Evolutionary conservation across 345 rosid species (phyloP), one percentile per base, ranked within the genome.

Genomic region (Syzygium aromaticum): DNA sequence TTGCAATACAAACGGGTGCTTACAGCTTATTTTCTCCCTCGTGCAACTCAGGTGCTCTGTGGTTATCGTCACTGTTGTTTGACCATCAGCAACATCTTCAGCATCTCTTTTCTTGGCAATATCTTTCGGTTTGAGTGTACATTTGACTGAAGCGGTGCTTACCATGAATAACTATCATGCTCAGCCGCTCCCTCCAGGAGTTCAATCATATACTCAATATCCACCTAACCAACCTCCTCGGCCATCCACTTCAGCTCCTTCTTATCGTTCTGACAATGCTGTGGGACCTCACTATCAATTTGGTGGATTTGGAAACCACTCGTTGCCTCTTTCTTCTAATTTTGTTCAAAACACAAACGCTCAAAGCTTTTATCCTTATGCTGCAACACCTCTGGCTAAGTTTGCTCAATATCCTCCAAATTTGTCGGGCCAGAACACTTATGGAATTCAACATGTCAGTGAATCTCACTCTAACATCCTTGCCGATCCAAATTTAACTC

Each of bases 101-200:
- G 82, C 27, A 38, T 17, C 82, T 38, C 49, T 73, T 38, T 33
- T 73, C 82, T 73, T 73, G 82, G 25, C 82, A 73, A 73, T 33
- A 33, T 33, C 49, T 73, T 38, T 38, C 19, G 28, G 13, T 57
- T 23, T 57, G 63, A 38, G 82, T 7, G 14, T 73, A 73, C 80
- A 9, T 38, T 73, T 73, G 82, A 38, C 49, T 5, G 27, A 38
- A 38, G 82, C 1, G 8, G 82, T 73, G 82, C 27, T 73, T 40
- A 84, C 40, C 86, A 84, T 84, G 86, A 30, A 77, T 54, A 86
- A 86, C 51, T 59, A 54, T 51, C 59, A 40, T 46, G 82, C 59
- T 83, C 88, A 84, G 85, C 88, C 83, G 0, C 86, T 59, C 56
- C 88, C 88, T 83, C 88, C 88, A 16, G 88, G 88, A 38, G 88